Evolutionary conservation across 345 rosid genomes (phyloP).

Genomic region (Populus simonii): DNA sequence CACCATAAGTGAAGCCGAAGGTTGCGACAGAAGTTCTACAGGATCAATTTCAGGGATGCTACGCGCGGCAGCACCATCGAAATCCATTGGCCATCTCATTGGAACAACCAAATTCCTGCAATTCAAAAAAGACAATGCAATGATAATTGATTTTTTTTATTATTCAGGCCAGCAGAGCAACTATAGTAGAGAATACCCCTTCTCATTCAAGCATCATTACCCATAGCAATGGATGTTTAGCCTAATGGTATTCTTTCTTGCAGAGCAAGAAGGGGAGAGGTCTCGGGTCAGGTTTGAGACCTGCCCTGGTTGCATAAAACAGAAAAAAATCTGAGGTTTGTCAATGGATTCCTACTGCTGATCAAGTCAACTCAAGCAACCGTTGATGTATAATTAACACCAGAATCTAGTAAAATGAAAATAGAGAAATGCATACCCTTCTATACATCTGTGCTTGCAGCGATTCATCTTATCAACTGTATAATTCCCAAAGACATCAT

Average conservation of each 20-base stretch:
- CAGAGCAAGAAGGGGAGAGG: neutral
- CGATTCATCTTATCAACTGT: slow-evolving; percentile 32
- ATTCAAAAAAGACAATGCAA: neutral
- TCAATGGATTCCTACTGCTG: neutral
- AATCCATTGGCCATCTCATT: neutral
- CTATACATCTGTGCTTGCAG: slow-evolving; percentile 41
- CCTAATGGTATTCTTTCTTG: too few relatives aligned
- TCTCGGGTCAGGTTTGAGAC: neutral
- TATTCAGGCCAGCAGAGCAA: too few relatives aligned
- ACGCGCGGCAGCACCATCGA: neutral
- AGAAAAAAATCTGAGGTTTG: neutral
- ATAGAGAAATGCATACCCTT: slow-evolving; percentile 39
- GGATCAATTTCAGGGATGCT: neutral
- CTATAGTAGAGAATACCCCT: too few relatives aligned
- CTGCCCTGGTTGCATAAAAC: neutral
- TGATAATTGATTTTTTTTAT: neutral
- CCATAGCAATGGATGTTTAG: too few relatives aligned
- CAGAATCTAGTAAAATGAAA: neutral
- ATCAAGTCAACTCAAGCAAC: neutral
- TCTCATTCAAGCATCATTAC: too few relatives aligned
- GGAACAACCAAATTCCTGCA: neutral
- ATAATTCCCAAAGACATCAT: slow-evolving; percentile 27
- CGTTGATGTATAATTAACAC: neutral
- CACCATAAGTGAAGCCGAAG: neutral
- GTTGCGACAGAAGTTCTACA: neutral